phyloP scores from a whole-genome alignment of 352 stramenopile species.

The Globisporangium viniferum region DNA sequence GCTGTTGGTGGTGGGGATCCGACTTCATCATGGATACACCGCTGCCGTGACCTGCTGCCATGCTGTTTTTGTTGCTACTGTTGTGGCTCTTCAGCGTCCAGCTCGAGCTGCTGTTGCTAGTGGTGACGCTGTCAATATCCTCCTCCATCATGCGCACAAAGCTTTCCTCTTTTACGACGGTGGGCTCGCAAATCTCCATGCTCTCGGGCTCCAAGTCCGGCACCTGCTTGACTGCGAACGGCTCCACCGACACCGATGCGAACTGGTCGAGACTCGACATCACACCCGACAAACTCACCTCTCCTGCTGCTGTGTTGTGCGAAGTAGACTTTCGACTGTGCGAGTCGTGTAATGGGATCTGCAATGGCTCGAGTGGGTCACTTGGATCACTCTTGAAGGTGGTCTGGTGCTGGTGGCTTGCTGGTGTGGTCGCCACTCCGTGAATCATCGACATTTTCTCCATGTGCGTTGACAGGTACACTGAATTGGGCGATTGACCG shows the following conservation, averaged over 20 bases:
- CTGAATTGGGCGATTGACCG: constrained; percentile 22
- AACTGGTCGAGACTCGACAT: constrained; percentile 16
- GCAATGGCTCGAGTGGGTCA: background rate
- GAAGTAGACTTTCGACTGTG: background rate
- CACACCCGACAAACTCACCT: background rate
- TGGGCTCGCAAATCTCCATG: constrained; percentile 13
- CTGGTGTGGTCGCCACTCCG: background rate
- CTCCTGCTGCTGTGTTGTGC: background rate
- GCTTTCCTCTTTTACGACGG: constrained; percentile 7
- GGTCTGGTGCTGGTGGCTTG: background rate
- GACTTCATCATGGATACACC: background rate
- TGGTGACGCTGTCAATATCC: background rate
- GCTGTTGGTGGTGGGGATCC: background rate
- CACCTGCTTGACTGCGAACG: constrained; percentile 13
- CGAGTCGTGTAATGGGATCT: background rate
- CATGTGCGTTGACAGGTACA: constrained; percentile 57
- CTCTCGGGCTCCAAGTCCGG: constrained; percentile 8
- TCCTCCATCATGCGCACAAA: constrained; percentile 8
- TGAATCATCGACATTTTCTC: constrained; percentile 66
- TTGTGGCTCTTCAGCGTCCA: constrained; percentile 2
- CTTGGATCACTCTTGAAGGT: background rate
- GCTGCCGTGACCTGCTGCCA: background rate
- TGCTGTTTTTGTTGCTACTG: background rate
- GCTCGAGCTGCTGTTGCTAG: background rate
- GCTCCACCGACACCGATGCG: constrained; percentile 7